phyloP scores from a whole-genome alignment of 805 yeast species.

The Suhomyces faveliae region DNA sequence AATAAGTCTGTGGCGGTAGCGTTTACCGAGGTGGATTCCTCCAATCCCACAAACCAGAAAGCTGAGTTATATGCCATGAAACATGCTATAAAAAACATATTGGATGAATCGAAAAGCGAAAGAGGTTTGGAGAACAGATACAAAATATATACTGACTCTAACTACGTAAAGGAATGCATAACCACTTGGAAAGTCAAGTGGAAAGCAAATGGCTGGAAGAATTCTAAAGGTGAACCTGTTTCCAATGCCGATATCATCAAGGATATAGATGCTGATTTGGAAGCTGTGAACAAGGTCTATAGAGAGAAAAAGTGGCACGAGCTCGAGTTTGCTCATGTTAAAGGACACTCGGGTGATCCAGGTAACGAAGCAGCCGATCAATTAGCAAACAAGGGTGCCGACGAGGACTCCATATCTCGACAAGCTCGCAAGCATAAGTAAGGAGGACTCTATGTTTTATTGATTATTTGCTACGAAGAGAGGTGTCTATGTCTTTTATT shows the following conservation, averaged over 20 bases:
- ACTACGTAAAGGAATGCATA: constrained; percentile 57
- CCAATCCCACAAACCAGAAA: constrained; percentile 67
- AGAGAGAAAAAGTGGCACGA: constrained; percentile 29
- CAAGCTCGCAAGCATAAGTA: not conserved
- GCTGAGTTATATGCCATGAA: constrained; percentile 75
- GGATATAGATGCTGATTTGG: constrained; percentile 21
- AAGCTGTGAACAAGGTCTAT: constrained; percentile 38
- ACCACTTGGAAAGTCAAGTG: constrained; percentile 59
- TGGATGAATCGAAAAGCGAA: constrained; percentile 16
- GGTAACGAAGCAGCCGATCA: constrained; percentile 81
- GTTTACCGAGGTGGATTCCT: constrained; percentile 32
- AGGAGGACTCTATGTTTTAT: not conserved
- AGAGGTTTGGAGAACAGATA: constrained; percentile 20
- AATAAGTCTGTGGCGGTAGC: constrained; percentile 55
- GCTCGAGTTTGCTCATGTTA: constrained; percentile 58
- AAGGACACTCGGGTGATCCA: constrained; percentile 64
- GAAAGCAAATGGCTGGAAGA: constrained; percentile 56
- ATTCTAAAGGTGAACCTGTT: constrained; percentile 44
- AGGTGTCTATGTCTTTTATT: too few relatives aligned
- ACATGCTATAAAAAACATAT: constrained; percentile 50
- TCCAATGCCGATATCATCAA: constrained; percentile 53
- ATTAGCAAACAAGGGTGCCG: constrained; percentile 51
- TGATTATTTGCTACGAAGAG: too few relatives aligned
- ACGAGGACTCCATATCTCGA: not conserved
- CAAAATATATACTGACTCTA: constrained; percentile 66